Base-by-base conservation (phyloP, 1,284 basidiomycete species). In the Heliocybe sulcata region DNA sequence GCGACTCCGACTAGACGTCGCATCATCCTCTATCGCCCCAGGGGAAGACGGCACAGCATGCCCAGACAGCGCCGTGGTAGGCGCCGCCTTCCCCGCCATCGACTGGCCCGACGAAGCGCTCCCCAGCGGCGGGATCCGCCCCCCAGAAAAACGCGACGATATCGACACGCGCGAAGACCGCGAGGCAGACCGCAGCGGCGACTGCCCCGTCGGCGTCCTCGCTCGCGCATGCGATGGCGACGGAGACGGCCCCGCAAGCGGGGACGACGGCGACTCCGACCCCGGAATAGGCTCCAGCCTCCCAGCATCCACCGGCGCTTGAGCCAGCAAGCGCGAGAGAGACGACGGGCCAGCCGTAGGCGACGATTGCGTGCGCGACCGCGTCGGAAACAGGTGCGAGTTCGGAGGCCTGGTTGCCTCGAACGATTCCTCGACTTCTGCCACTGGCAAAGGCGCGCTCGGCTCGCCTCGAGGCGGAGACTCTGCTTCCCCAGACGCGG, bases 321-420 rank as follows among this genome's bases (percentile, higher is more conserved):
- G 87, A 0, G 87, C 88, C 23, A 90, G 72, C 4, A 90, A 71
- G 33, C 85, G 79, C 14, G 87, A 90, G 57, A 90, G 71, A 3
- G 87, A 89, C 4, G 87, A 90, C 1, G 83, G 87, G 3, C 87
- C 82, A 2, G 81, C 81, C 16, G 76, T 73, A 16, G 85, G 83
- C 8, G 82, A 82, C 6, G 85, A 85, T 59, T 79, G 84, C n/a
- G 83, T 70, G 38, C 86, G 76, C n/a, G 76, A 69, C 10, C 85
- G 80, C 19, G 72, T 67, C 16, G 83, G 81, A 64, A 86, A 85
- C 35, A 84, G 70, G 56, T 79, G 82, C 1, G 84, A 83, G 33
- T 78, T 83, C 23, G 83, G 79, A 11, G 83, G 75, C 55, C 80
- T 78, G 0, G 80, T 79, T 19, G 76, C 76, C 52, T 74, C 77